Percentiles rank a stretch among this genome's conserved stretches.
Conservation (phyloP, 805 yeast genomes). For the Lipomyces spencermartinsiae region DNA sequence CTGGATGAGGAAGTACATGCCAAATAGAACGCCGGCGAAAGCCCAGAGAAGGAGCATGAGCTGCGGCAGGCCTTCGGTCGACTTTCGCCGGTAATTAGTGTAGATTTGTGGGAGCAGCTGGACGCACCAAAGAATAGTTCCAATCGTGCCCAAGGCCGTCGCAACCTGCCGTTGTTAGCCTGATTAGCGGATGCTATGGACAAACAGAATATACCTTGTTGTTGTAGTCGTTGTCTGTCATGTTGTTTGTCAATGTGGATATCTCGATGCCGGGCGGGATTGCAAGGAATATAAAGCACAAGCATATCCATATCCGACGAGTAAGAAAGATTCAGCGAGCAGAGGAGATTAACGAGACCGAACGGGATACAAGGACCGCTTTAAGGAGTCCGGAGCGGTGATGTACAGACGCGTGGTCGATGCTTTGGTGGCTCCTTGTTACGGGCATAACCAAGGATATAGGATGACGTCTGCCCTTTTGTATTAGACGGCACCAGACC, state of each 20-base stretch:
- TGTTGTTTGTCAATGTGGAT: not conserved
- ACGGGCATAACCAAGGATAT: too few species aligned
- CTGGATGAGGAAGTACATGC: constrained; percentile 77
- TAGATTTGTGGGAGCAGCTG: constrained; percentile 87
- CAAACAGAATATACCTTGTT: not conserved
- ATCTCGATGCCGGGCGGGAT: not conserved
- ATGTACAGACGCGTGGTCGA: not conserved
- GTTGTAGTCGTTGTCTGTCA: not conserved
- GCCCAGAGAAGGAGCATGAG: constrained; percentile 90
- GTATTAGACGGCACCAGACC: too few species aligned
- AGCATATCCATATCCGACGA: not conserved
- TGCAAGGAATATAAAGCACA: not conserved
- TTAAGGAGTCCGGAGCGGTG: not conserved
- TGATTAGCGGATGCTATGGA: not conserved
- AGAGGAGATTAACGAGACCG: not conserved
- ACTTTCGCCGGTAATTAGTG: constrained; percentile 73
- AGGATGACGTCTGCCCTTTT: too few species aligned
- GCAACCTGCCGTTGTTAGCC: constrained; percentile 9
- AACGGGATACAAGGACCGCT: not conserved
- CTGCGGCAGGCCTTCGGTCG: constrained; percentile 87
- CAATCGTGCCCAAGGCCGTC: constrained; percentile 73
- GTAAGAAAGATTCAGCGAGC: not conserved
- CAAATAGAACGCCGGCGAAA: constrained; percentile 78
- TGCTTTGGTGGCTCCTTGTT: not conserved
- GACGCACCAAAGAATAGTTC: constrained; percentile 91